Percentiles rank a stretch among this genome's conserved stretches.
phyloP scores from a whole-genome alignment of 164 flowering plant genomes.

The Piper longum region DNA sequence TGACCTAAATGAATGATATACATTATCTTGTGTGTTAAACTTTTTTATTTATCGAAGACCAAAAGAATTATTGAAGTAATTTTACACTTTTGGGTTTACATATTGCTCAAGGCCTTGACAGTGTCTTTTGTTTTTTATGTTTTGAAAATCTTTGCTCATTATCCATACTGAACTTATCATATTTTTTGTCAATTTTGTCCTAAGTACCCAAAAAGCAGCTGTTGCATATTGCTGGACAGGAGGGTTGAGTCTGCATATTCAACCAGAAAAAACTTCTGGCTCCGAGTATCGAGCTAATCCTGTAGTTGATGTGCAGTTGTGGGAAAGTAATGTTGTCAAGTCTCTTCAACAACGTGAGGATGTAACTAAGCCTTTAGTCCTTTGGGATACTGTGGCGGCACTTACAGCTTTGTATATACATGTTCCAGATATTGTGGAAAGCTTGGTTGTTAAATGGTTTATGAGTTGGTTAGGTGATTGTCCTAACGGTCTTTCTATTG shows the following conservation, averaged over 20 bases:
- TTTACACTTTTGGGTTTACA: too few relatives aligned
- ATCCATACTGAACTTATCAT: background rate
- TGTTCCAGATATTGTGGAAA: conserved; percentile 34
- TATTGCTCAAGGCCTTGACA: background rate
- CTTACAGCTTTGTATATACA: conserved; percentile 47
- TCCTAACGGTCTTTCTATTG: conserved; percentile 10
- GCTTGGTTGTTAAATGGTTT: conserved; percentile 49
- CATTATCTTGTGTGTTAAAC: too few relatives aligned
- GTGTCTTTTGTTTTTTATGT: background rate
- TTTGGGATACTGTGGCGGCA: conserved; percentile 75
- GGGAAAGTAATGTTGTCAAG: conserved; percentile 58
- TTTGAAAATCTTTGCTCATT: background rate
- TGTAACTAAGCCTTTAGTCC: conserved; percentile 35
- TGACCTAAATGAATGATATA: too few relatives aligned
- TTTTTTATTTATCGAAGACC: too few relatives aligned
- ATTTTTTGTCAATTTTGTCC: background rate
- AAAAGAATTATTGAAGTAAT: too few relatives aligned
- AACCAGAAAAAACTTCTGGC: conserved; percentile 10
- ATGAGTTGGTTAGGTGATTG: conserved; percentile 19
- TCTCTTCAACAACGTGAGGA: conserved; percentile 37
- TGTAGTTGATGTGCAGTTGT: conserved; percentile 27
- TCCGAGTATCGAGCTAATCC: conserved; percentile 10
- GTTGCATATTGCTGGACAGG: conserved; percentile 83
- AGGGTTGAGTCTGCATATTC: conserved; percentile 40
- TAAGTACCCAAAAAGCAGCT: conserved; percentile 59